Conservation (phyloP, 345 rosid genomes). For the Rhodamnia argentea region DNA sequence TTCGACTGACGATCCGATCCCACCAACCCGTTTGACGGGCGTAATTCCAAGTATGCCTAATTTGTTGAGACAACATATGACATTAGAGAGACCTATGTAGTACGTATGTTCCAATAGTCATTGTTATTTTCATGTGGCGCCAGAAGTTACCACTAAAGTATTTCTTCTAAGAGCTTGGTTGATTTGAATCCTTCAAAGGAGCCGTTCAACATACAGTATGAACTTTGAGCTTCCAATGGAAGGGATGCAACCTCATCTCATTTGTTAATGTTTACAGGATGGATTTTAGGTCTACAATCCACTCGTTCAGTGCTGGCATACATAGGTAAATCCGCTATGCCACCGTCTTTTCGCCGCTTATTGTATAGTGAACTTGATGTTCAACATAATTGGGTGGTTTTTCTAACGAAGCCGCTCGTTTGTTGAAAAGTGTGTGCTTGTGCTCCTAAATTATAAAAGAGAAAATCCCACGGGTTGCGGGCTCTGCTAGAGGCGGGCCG, state of each 20-base stretch:
- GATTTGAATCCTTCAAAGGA: neutral
- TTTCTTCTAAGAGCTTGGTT: neutral
- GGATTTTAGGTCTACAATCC: neutral
- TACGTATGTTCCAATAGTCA: neutral
- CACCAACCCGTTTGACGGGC: neutral
- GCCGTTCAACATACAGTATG: neutral
- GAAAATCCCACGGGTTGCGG: neutral
- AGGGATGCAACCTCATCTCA: neutral
- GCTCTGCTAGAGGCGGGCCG: neutral
- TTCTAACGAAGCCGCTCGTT: neutral
- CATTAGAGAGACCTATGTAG: neutral
- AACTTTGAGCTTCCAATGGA: neutral
- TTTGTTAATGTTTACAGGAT: neutral
- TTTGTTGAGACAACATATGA: neutral
- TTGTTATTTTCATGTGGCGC: neutral
- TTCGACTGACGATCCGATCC: neutral
- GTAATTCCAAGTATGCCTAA: neutral
- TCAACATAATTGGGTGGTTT: neutral
- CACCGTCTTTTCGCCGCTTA: neutral
- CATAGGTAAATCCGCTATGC: neutral
- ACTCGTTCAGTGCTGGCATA: neutral
- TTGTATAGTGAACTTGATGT: neutral
- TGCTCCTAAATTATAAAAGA: neutral
- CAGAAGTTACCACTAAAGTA: neutral
- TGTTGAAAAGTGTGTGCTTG: neutral